Conservation (phyloP, 495 filamentous ascomycete species). For the Wilcoxina mikolae region DNA sequence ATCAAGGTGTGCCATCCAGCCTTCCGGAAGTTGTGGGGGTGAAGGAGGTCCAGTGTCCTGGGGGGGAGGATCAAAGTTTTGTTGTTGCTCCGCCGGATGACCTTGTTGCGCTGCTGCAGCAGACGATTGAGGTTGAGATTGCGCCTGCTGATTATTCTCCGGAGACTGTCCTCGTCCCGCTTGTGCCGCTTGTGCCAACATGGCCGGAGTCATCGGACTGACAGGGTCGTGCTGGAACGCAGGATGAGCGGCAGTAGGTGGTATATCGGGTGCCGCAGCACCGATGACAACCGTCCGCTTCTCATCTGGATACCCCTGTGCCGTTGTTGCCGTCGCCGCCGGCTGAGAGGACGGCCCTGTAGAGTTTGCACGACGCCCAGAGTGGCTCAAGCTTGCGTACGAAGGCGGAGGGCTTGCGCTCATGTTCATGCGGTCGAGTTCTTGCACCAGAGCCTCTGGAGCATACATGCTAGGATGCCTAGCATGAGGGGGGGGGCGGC, state of each 20-base stretch:
- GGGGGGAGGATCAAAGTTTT: slow-evolving; percentile 35
- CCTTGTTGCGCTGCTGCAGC: slow-evolving; percentile 1
- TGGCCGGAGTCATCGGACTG: too few relatives aligned
- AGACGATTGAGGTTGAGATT: slow-evolving; percentile 24
- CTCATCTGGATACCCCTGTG: slow-evolving; percentile 34
- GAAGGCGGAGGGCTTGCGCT: slow-evolving; percentile 77
- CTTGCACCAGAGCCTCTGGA: slow-evolving; percentile 54
- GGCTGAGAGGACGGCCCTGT: slow-evolving; percentile 11
- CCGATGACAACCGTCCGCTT: slow-evolving; percentile 33
- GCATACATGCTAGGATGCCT: slow-evolving; percentile 11
- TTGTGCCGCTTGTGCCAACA: too few relatives aligned
- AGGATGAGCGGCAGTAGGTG: slow-evolving; percentile 13
- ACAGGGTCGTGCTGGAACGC: slow-evolving; percentile 22
- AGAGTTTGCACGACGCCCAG: slow-evolving; percentile 31
- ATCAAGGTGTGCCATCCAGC: slow-evolving; percentile 96
- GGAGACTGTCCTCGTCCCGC: neutral
- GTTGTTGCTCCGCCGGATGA: slow-evolving; percentile 1
- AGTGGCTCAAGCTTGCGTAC: slow-evolving; percentile 62
- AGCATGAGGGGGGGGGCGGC: slow-evolving; percentile 17
- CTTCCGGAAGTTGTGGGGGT: slow-evolving; percentile 85
- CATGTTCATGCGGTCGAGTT: slow-evolving; percentile 75
- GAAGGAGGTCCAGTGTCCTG: slow-evolving; percentile 53
- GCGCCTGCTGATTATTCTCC: slow-evolving; percentile 16
- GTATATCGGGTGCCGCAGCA: slow-evolving; percentile 22
- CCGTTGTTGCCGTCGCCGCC: slow-evolving; percentile 32